These are phyloP conservation scores for Zoysia japonica DNA, from an alignment of 176 grass and related monocot genomes.

Conservation along the genomic window DNA sequence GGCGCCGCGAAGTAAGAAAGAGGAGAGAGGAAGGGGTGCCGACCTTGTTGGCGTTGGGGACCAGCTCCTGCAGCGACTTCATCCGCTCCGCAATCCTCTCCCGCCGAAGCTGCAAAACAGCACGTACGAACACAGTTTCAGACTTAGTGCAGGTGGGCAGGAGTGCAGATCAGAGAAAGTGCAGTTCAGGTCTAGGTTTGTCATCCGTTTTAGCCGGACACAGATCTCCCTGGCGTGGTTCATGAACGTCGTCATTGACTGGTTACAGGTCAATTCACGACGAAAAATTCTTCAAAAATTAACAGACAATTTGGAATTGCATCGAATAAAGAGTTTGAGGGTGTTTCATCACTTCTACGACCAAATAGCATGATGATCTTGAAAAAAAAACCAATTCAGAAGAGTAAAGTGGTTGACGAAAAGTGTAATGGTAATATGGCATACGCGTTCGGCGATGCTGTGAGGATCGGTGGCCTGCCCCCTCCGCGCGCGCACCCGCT, in stretches of 20 bases:
- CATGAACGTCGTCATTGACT: not conserved
- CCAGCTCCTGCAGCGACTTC: conserved; percentile 94
- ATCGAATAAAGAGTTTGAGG: not conserved
- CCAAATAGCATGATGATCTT: not conserved
- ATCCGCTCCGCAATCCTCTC: conserved; percentile 97
- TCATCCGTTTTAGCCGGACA: not conserved
- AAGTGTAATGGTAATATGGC: not conserved
- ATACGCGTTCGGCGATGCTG: conserved; percentile 92
- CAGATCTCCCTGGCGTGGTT: not conserved
- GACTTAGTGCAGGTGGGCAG: not conserved
- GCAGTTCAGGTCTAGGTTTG: not conserved
- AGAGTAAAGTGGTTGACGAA: not conserved
- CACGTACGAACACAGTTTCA: conserved; percentile 15
- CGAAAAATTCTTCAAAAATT: not conserved
- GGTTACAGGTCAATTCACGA: not conserved
- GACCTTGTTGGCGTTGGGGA: conserved; percentile 97
- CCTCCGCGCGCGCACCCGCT: conserved; percentile 64
- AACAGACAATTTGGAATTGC: not conserved
- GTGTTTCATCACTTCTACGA: not conserved
- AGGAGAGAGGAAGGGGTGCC: not conserved
- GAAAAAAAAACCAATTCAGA: not conserved
- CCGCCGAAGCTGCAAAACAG: conserved; percentile 73
- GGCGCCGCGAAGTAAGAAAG: not conserved
- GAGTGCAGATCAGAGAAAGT: not conserved
- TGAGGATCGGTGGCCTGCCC: conserved; percentile 87